Percentiles rank a stretch among this genome's conserved stretches.
phyloP scores from a whole-genome alignment of 768 basidiomycete genomes.

The Trametes punicea region DNA sequence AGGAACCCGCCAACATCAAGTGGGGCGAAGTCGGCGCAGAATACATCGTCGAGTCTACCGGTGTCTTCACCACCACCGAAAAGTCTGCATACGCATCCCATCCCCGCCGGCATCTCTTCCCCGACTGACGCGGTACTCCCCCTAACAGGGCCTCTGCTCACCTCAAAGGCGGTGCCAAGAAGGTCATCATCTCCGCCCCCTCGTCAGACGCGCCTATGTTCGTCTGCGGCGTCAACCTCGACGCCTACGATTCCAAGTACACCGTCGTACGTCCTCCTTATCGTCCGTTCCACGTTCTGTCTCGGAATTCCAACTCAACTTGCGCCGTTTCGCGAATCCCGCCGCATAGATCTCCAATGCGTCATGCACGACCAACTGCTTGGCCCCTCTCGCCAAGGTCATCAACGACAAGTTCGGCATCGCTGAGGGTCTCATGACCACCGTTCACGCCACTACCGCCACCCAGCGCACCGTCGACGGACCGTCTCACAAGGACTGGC shows the following conservation, averaged over 20 bases:
- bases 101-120: conserved; percentile 11
- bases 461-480: conserved; percentile 96
- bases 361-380: conserved; percentile 99
- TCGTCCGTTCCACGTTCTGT: not conserved
- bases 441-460: conserved; percentile 94
- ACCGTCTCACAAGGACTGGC: conserved; percentile 95
- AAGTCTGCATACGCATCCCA: conserved; percentile 50
- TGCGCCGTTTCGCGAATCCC: not conserved
- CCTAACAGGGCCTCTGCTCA: conserved; percentile 72
- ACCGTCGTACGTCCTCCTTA: conserved; percentile 58
- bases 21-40: conserved; percentile 83
- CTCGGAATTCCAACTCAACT: conserved; percentile 6
- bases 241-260: conserved; percentile 84
- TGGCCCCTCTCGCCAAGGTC: conserved; percentile 98
- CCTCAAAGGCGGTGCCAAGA: conserved; percentile 98
- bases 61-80: conserved; percentile 96
- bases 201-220: conserved; percentile 97
- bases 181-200: conserved; percentile 98
- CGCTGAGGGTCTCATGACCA: conserved; percentile 97
- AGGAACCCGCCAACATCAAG: conserved; percentile 79
- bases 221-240: conserved; percentile 94
- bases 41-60: conserved; percentile 96
- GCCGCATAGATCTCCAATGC: conserved; percentile 84
- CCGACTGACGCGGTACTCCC: conserved; percentile 5
- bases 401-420: conserved; percentile 97